phyloP scores from a whole-genome alignment of 1,284 basidiomycete species.

The Apiotrichum brassicae region DNA sequence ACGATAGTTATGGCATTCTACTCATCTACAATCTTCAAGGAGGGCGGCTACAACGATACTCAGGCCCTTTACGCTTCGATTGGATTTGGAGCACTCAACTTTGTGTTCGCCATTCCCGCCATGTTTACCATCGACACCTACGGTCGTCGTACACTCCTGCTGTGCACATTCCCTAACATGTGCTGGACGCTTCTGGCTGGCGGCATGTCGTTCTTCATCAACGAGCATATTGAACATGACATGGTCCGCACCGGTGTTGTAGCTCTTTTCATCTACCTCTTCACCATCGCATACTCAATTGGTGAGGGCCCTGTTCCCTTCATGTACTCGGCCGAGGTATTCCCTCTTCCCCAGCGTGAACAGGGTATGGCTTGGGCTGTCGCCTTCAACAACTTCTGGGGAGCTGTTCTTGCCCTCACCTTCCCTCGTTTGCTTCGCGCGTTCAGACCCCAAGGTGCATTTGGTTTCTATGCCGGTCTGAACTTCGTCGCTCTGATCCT shows the following conservation, averaged over 20 bases:
- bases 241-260: too few species aligned
- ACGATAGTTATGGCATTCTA: slow-evolving; percentile 15
- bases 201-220: slow-evolving; percentile 40
- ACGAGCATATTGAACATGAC: background rate
- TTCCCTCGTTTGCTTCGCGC: slow-evolving; percentile 54
- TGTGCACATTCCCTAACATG: slow-evolving; percentile 51
- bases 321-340: slow-evolving; percentile 50
- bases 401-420: slow-evolving; percentile 57
- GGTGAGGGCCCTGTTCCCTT: slow-evolving; percentile 70
- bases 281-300: slow-evolving; percentile 24
- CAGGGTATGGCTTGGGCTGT: slow-evolving; percentile 52
- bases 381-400: slow-evolving; percentile 18
- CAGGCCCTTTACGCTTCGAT: slow-evolving; percentile 55
- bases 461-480: slow-evolving; percentile 45
- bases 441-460: slow-evolving; percentile 50
- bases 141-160: slow-evolving; percentile 60
- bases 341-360: slow-evolving; percentile 50
- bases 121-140: slow-evolving; percentile 53
- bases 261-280: slow-evolving; percentile 43
- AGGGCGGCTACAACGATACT: slow-evolving; percentile 47
- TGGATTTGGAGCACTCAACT: slow-evolving; percentile 51
- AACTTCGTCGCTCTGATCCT: slow-evolving; percentile 46
- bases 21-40: slow-evolving; percentile 58
- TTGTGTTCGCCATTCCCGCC: slow-evolving; percentile 36
- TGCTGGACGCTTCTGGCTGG: slow-evolving; percentile 31